These are phyloP conservation scores for Lichtheimia corymbifera DNA, from an alignment of 371 early-diverging fungal species.

Conservation along the genomic window DNA sequence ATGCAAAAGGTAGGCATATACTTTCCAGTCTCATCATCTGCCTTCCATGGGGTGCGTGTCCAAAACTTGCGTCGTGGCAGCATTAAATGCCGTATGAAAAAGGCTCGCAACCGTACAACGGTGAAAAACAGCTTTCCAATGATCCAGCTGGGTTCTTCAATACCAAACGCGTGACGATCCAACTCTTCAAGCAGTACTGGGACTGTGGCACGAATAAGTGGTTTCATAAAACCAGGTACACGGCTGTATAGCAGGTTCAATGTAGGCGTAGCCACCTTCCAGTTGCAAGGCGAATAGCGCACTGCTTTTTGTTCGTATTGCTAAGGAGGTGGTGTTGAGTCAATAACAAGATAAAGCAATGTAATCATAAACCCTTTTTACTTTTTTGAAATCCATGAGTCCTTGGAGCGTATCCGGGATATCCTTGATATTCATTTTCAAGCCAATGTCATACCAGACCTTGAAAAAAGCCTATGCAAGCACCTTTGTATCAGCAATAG, in stretches of 20 bases:
- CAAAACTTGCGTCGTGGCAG: slow-evolving; percentile 27
- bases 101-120: slow-evolving; percentile 22
- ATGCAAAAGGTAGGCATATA: slow-evolving; percentile 33
- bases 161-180: slow-evolving; percentile 27
- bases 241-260: slow-evolving; percentile 23
- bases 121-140: slow-evolving; percentile 12
- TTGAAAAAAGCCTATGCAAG: slow-evolving; percentile 28
- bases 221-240: slow-evolving; percentile 25
- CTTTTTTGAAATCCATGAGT: slow-evolving; percentile 33
- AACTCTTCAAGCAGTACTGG: slow-evolving; percentile 22
- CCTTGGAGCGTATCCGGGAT: slow-evolving; percentile 47
- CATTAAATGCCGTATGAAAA: slow-evolving; percentile 33
- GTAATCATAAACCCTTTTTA: neutral
- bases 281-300: slow-evolving; percentile 25
- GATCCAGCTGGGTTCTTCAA: slow-evolving; percentile 21
- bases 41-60: slow-evolving; percentile 28
- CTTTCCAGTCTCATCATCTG: slow-evolving; percentile 21
- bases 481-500: neutral
- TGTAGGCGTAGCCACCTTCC: slow-evolving; percentile 27
- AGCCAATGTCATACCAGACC: slow-evolving; percentile 43
- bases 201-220: slow-evolving; percentile 20
- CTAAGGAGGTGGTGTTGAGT: slow-evolving; percentile 2
- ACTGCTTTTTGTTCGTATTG: slow-evolving; percentile 24
- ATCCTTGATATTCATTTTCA: slow-evolving; percentile 47
- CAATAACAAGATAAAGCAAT: neutral